Evolutionary conservation across 495 filamentous ascomycete genomes (phyloP), one percentile per base, ranked within the genome.

Genomic region (Penicillium nucicola): DNA sequence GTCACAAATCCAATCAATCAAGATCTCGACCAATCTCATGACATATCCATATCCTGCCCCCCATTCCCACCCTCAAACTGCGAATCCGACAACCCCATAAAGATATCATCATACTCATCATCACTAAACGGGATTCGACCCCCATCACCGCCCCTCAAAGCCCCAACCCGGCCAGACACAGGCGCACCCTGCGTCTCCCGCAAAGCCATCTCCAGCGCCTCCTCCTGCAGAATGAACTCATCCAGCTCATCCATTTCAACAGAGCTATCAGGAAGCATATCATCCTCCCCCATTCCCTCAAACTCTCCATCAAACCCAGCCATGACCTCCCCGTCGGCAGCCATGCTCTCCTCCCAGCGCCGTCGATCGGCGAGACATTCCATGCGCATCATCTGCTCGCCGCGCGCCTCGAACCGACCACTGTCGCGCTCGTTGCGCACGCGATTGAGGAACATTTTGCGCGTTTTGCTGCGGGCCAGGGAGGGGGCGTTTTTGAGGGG

Each of bases 361-460:
- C 68, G 67, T 58, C 77, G 70, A 57, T 81, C 79, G 30, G 75
- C 73, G 28, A 70, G 47, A 53, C 67, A 54, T 55, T 76, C 74
- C 60, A 72, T 61, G 31, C 61, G 64, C 61, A 71, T 64, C 45
- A 95, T 83, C 77, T 95, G 86, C 49, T 96, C 89, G 38, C 89
- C 87, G 2, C 89, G 70, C 73, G 33, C 82, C 80, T 70, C 89
- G 74, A 66, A 81, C 49, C 67, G 84, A 65, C 80, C 85, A 82
- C 65, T 77, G 59, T 95, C 88, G 3, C 84, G 74, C 32, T 81
- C 78, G 53, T 84, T 80, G 58, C 83, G 75, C n/a, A 96, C 84
- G 43, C 85, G 88, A 57, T 86, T 82, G 23, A 97, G 68, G 57
- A 95, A 98, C 44, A 87, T 85, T 30, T 58, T 68, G 51, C 61